Conservation (phyloP, 2,329 filamentous ascomycete genomes). For the Leptoxyphium fumago region DNA sequence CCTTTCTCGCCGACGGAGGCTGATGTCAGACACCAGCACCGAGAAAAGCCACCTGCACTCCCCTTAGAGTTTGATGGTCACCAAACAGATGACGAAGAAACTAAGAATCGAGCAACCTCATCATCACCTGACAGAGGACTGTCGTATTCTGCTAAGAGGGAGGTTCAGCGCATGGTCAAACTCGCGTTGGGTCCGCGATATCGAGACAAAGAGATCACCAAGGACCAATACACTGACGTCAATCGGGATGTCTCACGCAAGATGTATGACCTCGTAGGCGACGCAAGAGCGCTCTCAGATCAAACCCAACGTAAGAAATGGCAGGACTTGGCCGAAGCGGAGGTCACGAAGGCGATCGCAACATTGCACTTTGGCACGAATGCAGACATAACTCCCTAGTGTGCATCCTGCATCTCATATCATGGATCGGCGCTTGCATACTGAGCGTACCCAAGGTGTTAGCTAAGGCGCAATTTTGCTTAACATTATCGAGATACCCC, state of each 20-base stretch:
- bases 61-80: background rate
- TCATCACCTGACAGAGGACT: constrained; percentile 32
- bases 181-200: constrained; percentile 70
- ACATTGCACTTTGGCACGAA: constrained; percentile 7
- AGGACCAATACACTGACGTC: constrained; percentile 83
- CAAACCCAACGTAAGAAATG: constrained; percentile 52
- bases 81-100: constrained; percentile 11
- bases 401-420: too few species aligned
- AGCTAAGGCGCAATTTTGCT: background rate
- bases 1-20: constrained; percentile 39
- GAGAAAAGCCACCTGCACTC: background rate
- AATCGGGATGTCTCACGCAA: constrained; percentile 80
- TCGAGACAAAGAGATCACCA: constrained; percentile 61
- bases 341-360: constrained; percentile 60
- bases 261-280: constrained; percentile 57
- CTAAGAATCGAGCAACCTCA: constrained; percentile 14
- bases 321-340: constrained; percentile 61
- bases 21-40: constrained; percentile 5
- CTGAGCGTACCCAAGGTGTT: background rate
- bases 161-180: constrained; percentile 78
- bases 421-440: too few species aligned
- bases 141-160: constrained; percentile 72
- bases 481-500: background rate
- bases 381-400: too few species aligned
- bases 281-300: constrained; percentile 40